phyloP scores from a whole-genome alignment of 2,329 filamentous ascomycete genomes.

The Diplodia intermedia region DNA sequence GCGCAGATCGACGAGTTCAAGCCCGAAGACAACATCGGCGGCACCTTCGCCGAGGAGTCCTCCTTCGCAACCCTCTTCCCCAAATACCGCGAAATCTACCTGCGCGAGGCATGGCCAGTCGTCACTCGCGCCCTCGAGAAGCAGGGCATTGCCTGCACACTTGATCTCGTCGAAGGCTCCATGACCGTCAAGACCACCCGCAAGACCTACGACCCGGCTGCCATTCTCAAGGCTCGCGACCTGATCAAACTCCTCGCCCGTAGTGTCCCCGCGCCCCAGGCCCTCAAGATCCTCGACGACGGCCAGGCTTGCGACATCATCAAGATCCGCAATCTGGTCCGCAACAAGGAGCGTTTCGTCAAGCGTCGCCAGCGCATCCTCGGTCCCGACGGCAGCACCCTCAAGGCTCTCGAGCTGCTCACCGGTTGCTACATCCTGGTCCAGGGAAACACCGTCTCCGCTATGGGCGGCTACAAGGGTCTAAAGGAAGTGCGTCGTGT shows the following conservation, averaged over 20 bases:
- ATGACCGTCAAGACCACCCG: slow-evolving; percentile 97
- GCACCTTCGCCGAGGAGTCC: slow-evolving; percentile 90
- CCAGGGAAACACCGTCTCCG: slow-evolving; percentile 92
- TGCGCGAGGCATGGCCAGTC: slow-evolving; percentile 91
- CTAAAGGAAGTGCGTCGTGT: slow-evolving; percentile 90
- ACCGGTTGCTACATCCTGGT: slow-evolving; percentile 93
- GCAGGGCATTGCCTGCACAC: slow-evolving; percentile 83
- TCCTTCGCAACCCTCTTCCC: slow-evolving; percentile 88
- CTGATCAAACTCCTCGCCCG: slow-evolving; percentile 91
- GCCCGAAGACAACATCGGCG: slow-evolving; percentile 81
- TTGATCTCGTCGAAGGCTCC: slow-evolving; percentile 92
- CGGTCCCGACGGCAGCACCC: slow-evolving; percentile 86
- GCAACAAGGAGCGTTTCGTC: slow-evolving; percentile 94
- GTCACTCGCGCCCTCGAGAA: slow-evolving; percentile 88
- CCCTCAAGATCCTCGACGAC: slow-evolving; percentile 92
- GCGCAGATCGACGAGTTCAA: slow-evolving; percentile 78
- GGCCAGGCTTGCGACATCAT: slow-evolving; percentile 92
- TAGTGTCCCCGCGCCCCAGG: slow-evolving; percentile 90
- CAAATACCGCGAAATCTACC: slow-evolving; percentile 93
- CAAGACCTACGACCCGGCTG: slow-evolving; percentile 88
- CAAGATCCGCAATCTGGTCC: slow-evolving; percentile 88
- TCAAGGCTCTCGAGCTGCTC: slow-evolving; percentile 92
- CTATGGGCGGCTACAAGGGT: slow-evolving; percentile 91
- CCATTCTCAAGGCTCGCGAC: slow-evolving; percentile 92
- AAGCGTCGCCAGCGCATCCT: slow-evolving; percentile 93